Conservation (phyloP, 768 basidiomycete species). For the Cystobasidium tubakii region DNA sequence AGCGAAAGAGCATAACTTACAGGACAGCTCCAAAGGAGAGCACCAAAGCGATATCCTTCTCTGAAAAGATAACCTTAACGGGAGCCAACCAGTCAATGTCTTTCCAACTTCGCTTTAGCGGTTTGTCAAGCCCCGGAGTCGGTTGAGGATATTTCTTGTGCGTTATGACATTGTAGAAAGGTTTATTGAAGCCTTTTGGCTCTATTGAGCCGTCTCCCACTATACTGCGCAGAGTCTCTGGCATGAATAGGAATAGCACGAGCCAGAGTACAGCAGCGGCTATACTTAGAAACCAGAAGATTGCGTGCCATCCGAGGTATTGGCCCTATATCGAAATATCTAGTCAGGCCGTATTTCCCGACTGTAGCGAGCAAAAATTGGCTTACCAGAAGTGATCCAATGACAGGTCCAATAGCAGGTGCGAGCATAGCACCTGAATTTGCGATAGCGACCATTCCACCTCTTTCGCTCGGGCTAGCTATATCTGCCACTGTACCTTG, state of each 20-base stretch:
- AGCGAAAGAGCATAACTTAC: background rate
- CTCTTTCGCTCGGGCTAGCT: conserved; percentile 16
- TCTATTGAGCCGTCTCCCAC: conserved; percentile 15
- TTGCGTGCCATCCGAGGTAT: conserved; percentile 24
- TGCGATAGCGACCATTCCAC: conserved; percentile 5
- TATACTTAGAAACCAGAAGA: conserved; percentile 32
- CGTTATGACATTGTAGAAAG: background rate
- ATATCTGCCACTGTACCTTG: conserved; percentile 31
- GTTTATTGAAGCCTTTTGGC: background rate
- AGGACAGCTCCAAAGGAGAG: background rate
- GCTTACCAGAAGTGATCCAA: background rate
- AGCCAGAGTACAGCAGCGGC: background rate
- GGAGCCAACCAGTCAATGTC: background rate
- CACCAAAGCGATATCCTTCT: conserved; percentile 21
- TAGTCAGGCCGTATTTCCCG: background rate
- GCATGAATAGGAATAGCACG: conserved; percentile 27
- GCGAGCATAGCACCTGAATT: background rate
- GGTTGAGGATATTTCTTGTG: background rate
- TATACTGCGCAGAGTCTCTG: conserved; percentile 20
- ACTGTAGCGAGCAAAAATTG: background rate
- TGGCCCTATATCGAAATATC: background rate
- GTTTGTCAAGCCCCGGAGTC: background rate
- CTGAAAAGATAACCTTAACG: conserved; percentile 8
- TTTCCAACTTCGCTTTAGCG: background rate
- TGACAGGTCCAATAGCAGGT: conserved; percentile 18